These are phyloP conservation scores for Cladosporium colombiae DNA, from an alignment of 2,329 filamentous ascomycete species.

Conservation along the genomic window DNA sequence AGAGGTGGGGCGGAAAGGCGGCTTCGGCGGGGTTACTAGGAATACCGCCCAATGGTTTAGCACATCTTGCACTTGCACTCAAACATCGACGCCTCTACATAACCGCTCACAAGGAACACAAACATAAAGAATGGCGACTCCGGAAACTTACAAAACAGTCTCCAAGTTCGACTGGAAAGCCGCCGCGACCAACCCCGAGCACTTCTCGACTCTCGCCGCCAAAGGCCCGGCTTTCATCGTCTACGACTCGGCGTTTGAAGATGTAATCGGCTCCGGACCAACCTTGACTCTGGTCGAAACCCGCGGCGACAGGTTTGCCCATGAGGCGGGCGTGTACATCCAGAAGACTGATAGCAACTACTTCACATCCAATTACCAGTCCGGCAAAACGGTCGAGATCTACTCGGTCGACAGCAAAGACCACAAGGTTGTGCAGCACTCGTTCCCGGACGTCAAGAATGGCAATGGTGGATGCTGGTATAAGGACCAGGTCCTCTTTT, in stretches of 20 bases:
- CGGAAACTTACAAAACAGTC: background rate
- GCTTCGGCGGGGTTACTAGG: background rate
- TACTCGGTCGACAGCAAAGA: constrained; percentile 24
- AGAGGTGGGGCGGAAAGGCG: background rate
- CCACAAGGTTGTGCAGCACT: constrained; percentile 15
- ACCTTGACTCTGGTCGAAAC: constrained; percentile 3
- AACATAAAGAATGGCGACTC: background rate
- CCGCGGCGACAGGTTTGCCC: constrained; percentile 23
- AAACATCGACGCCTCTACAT: background rate
- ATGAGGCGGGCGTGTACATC: constrained; percentile 40
- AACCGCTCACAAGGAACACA: background rate
- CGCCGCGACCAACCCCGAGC: background rate
- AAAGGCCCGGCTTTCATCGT: constrained; percentile 3
- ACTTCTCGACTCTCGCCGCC: background rate
- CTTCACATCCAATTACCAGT: constrained; percentile 35
- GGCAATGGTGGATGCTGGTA: constrained; percentile 30
- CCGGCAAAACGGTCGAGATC: constrained; percentile 21
- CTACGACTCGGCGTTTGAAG: constrained; percentile 14
- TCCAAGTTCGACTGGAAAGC: constrained; percentile 1
- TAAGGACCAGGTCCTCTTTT: constrained; percentile 26
- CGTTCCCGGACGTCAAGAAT: constrained; percentile 20
- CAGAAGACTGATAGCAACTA: constrained; percentile 34
- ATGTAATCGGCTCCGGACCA: constrained; percentile 2
- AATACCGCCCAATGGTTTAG: background rate
- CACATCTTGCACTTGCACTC: background rate